Conservation (phyloP, 106 monocot genomes). For the Vanilla planifolia region DNA sequence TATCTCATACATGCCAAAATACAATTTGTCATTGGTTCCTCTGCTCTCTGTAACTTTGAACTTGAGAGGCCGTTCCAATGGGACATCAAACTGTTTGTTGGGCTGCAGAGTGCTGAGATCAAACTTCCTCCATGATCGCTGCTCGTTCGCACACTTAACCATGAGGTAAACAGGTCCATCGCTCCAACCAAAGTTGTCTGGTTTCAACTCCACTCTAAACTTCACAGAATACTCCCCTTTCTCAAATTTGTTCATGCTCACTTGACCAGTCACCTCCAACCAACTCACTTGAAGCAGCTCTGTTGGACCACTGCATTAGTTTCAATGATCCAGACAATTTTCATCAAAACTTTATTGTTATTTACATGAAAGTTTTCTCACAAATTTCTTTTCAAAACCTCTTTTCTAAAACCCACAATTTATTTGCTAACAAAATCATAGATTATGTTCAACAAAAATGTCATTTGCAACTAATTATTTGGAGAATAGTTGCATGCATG, state of each 20-base stretch:
- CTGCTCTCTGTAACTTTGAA: background rate
- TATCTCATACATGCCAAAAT: slow-evolving; percentile 16
- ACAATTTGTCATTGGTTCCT: background rate
- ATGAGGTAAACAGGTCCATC: slow-evolving; percentile 4
- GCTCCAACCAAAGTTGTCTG: slow-evolving; percentile 12
- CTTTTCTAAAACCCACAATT: no score
- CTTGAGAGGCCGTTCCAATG: background rate
- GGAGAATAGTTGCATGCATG: no score
- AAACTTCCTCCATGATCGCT: background rate
- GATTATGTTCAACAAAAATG: no score
- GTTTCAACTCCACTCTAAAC: slow-evolving; percentile 8
- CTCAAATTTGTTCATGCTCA: background rate
- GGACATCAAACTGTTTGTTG: background rate
- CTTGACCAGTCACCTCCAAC: slow-evolving; percentile 11
- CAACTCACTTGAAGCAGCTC: slow-evolving; percentile 21
- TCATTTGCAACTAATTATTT: no score
- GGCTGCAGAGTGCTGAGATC: background rate
- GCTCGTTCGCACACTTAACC: background rate
- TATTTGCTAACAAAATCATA: no score
- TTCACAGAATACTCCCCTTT: background rate
- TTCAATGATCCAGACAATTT: background rate
- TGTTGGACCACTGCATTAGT: background rate
- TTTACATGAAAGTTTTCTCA: background rate
- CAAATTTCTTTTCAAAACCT: no score
- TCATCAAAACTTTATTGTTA: background rate